Evolutionary conservation across 1,139 yeast genomes (phyloP), one percentile per base, ranked within the genome.

Genomic region (Yamadazyma sp.): DNA sequence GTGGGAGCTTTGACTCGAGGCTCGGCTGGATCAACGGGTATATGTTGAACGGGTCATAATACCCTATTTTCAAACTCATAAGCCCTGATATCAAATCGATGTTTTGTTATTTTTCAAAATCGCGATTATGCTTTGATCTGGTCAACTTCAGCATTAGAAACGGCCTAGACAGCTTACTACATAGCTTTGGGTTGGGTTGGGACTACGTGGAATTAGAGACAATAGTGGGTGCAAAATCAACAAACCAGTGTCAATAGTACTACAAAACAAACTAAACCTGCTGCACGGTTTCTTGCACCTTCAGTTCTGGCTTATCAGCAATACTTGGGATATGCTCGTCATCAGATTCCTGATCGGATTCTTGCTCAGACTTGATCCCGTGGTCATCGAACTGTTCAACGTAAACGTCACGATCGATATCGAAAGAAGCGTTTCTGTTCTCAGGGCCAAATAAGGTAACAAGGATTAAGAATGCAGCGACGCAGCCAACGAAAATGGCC

Each of bases 401-500:
- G 23, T 39, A 39, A n/a, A 53, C 56, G 42, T 58, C 60, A 45
- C 62, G 50, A 41, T 55, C 58, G 36, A 55, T 46, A 41, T 55
- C 58, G 39, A 57, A 56, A n/a, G 53, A 55, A 51, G 69, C 71
- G 35, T 59, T 61, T 59, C 79, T 77, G 54, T 77, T 75, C 61
- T 87, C 95, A 10, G 95, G 95, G 2, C 95, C 95, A 24, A 86
- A 40, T 42, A 86, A 64, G 1, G 81, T 66, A 33, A 83, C 66
- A 5, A 84, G 27, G 20, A 85, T 54, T 37, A 83, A 69, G 51
- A 74, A 83, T 1, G 66, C 88, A 53, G 82, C 81, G 12, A 86
- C 92, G 53, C 87, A 80, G 24, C 88, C 94, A 69, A 85, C 77
- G 59, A 87, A 85, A 45, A 87, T 85, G 24, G 89, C 82, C 95